These are phyloP conservation scores for Rhodotorula sp. DNA, from an alignment of 1,284 basidiomycete species.

Conservation along the genomic window DNA sequence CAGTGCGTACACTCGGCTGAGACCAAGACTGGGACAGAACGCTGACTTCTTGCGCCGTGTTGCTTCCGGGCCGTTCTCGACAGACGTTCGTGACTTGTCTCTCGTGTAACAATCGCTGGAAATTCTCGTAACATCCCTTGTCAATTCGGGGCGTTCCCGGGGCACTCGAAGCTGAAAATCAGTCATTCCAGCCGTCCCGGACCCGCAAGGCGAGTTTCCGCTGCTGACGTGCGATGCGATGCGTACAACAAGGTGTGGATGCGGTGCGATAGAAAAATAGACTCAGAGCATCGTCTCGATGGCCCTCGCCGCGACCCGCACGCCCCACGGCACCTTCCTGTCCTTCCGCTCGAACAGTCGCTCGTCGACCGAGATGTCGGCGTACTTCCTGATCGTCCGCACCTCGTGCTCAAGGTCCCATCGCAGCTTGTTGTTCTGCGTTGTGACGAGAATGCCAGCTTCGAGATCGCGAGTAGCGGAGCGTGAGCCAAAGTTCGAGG, in stretches of 20 bases:
- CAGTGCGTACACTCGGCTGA: background rate
- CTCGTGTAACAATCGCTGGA: slow-evolving; percentile 64
- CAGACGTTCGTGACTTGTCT: slow-evolving; percentile 66
- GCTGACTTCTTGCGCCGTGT: too few species aligned
- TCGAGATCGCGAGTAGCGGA: slow-evolving; percentile 90
- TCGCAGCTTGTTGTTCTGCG: slow-evolving; percentile 56
- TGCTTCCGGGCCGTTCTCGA: too few species aligned
- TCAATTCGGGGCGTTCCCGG: too few species aligned
- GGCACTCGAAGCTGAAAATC: too few species aligned
- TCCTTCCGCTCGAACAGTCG: slow-evolving; percentile 55
- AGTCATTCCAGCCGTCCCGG: too few species aligned
- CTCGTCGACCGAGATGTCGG: slow-evolving; percentile 52
- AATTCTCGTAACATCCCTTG: slow-evolving; percentile 58
- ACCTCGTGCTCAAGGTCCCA: slow-evolving; percentile 54
- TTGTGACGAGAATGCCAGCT: slow-evolving; percentile 79
- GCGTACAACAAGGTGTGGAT: background rate
- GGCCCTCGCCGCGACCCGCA: slow-evolving; percentile 37
- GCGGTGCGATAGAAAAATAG: background rate
- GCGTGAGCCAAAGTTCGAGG: slow-evolving; percentile 91
- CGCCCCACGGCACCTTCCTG: slow-evolving; percentile 65
- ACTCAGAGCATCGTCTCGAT: slow-evolving; percentile 36
- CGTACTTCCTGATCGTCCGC: slow-evolving; percentile 51
- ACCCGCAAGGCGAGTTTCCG: background rate
- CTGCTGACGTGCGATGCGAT: background rate
- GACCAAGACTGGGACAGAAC: background rate